Evolutionary conservation across 2,329 filamentous ascomycete species (phyloP).

Genomic region (Thelonectria olida): DNA sequence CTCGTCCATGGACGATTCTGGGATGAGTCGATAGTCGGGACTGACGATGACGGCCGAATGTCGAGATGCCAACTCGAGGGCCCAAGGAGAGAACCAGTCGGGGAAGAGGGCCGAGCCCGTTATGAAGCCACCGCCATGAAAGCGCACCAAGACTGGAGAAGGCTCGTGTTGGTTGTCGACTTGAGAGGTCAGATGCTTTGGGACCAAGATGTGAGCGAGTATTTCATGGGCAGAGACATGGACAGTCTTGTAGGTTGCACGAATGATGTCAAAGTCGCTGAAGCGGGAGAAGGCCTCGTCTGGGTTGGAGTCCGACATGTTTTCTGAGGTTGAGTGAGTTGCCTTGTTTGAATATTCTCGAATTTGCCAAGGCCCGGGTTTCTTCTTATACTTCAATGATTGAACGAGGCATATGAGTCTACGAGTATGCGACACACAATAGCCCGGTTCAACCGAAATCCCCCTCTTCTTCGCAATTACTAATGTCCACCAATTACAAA

Average conservation of each 20-base stretch:
- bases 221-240: not conserved
- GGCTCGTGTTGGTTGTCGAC: not conserved
- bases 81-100: slow-evolving; percentile 10
- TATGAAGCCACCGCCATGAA: slow-evolving; percentile 4
- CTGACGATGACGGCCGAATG: slow-evolving; percentile 8
- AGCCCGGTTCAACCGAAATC: too few relatives aligned
- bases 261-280: not conserved
- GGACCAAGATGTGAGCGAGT: not conserved
- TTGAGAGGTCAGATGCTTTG: not conserved
- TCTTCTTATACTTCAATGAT: too few relatives aligned
- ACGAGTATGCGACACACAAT: too few relatives aligned
- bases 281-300: not conserved
- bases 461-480: too few relatives aligned
- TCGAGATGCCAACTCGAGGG: slow-evolving; percentile 3
- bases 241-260: slow-evolving; percentile 6
- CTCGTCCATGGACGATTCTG: not conserved
- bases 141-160: not conserved
- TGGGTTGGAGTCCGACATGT: not conserved
- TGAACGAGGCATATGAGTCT: too few relatives aligned
- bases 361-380: too few relatives aligned
- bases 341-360: not conserved
- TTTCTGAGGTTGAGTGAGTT: not conserved
- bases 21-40: slow-evolving; percentile 1
- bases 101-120: not conserved
- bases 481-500: not conserved